Conservation (phyloP, 495 filamentous ascomycete species). For the Podospora comata region DNA sequence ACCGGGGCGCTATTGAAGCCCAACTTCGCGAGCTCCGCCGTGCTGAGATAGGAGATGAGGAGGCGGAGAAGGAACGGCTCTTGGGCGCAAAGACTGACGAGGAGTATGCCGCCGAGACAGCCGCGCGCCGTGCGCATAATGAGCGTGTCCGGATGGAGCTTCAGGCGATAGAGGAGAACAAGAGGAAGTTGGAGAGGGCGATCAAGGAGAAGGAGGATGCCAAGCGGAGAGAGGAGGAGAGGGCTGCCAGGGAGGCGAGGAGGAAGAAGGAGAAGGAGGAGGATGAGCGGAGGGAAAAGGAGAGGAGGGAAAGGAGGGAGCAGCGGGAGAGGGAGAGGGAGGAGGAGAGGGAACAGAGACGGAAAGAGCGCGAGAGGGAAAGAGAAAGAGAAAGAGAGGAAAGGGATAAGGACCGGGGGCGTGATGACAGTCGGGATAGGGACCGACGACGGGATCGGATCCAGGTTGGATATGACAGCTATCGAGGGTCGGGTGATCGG, state of each 20-base stretch:
- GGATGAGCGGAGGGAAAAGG: slow-evolving; percentile 58
- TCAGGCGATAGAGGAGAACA: slow-evolving; percentile 63
- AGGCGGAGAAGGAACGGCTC: slow-evolving; percentile 62
- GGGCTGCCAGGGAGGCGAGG: slow-evolving; percentile 57
- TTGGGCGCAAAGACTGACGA: slow-evolving; percentile 77
- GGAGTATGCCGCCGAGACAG: slow-evolving; percentile 71
- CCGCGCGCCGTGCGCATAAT: slow-evolving; percentile 60
- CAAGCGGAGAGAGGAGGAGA: slow-evolving; percentile 58
- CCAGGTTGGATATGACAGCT: slow-evolving; percentile 28
- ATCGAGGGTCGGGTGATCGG: slow-evolving; percentile 28
- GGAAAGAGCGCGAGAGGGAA: slow-evolving; percentile 46
- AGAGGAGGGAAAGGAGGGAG: slow-evolving; percentile 54
- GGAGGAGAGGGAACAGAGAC: slow-evolving; percentile 55
- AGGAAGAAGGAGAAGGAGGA: slow-evolving; percentile 53
- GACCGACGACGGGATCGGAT: slow-evolving; percentile 36
- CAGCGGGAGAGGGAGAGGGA: slow-evolving; percentile 57
- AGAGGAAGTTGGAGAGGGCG: slow-evolving; percentile 59
- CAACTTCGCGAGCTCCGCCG: slow-evolving; percentile 66
- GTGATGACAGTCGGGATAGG: slow-evolving; percentile 37
- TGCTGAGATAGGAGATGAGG: slow-evolving; percentile 71
- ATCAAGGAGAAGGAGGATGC: slow-evolving; percentile 58
- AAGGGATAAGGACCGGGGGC: slow-evolving; percentile 30
- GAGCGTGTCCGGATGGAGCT: slow-evolving; percentile 64
- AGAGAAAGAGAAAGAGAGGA: slow-evolving; percentile 37
- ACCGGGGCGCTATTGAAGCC: slow-evolving; percentile 61